Evolutionary conservation across 176 grass and related monocot species (phyloP), one percentile per base, ranked within the genome.

Genomic region (Oryza coarctata): DNA sequence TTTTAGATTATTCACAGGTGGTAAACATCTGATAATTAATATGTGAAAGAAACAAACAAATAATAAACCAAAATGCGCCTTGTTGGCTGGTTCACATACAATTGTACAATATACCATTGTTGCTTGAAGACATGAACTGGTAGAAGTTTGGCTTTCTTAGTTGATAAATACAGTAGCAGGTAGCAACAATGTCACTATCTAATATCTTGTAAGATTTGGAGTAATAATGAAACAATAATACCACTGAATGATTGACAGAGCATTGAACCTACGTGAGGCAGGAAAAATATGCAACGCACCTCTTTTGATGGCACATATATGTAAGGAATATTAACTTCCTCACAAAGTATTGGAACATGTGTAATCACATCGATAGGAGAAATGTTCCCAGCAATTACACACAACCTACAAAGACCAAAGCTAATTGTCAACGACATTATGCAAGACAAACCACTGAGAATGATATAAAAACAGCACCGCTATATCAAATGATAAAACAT

Each of bases 281-380:
- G 10, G 8, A 18, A 41, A 45, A 13, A 43, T 17, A 63, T 73
- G 60, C 27, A 55, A 63, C 64, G 30, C 15, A 85, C 87, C 87
- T 85, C 87, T 71, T 99, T 95, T 79, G 93, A 90, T 15, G 77
- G 77, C 55, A 99, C 93, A 85, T 91, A 95, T 52, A 95, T 80
- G 72, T 93, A 99, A 58, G 96, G 93, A 86, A 94, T 88, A 49
- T 76, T 72, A 85, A 84, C 71, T 86, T 95, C 96, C 86, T 99
- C 91, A 64, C 91, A 95, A 55, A 99, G 89, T 84, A 99, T 83
- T 3, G 96, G 93, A 55, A 99, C 79, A 73, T 95, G 96, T 63
- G 93, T 99, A 41, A 95, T 99, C 69, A 94, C 91, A 88, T 99
- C 96, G 71, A 98, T 95, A 8, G 95, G 92, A 86, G 90, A 98